Conservation (phyloP, 2,329 filamentous ascomycete genomes). For the Pseudopithomyces chartarum region DNA sequence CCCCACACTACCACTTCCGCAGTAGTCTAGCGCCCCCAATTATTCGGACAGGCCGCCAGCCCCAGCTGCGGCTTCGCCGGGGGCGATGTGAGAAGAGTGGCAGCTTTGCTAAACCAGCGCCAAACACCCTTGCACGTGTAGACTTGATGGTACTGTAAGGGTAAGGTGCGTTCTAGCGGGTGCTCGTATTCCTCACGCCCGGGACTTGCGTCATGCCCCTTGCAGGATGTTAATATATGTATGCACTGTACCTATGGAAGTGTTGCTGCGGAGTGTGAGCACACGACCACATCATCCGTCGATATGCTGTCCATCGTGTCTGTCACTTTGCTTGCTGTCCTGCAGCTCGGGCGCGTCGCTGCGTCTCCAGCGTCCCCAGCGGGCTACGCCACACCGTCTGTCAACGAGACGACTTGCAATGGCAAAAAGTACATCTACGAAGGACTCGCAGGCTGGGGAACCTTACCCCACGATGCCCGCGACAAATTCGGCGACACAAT, state of each 20-base stretch:
- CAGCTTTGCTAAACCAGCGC: slow-evolving; percentile 8
- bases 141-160: background rate
- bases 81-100: background rate
- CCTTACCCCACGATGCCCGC: slow-evolving; percentile 59
- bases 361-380: slow-evolving; percentile 28
- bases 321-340: slow-evolving; percentile 23
- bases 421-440: slow-evolving; percentile 69
- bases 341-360: slow-evolving; percentile 16
- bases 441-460: slow-evolving; percentile 69
- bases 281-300: slow-evolving; percentile 20
- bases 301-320: slow-evolving; percentile 26
- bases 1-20: background rate
- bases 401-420: slow-evolving; percentile 57
- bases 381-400: slow-evolving; percentile 9
- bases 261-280: slow-evolving; percentile 1
- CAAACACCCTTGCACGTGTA: slow-evolving; percentile 12
- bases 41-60: background rate
- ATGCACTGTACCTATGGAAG: background rate
- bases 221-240: slow-evolving; percentile 14
- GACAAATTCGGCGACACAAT: slow-evolving; percentile 74
- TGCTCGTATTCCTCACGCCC: background rate
- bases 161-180: slow-evolving; percentile 1
- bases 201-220: background rate
- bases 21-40: background rate
- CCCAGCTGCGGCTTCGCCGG: slow-evolving; percentile 1